Evolutionary conservation across 78 protist species (phyloP).

Genomic region (Mantamonas sphyraenae): DNA sequence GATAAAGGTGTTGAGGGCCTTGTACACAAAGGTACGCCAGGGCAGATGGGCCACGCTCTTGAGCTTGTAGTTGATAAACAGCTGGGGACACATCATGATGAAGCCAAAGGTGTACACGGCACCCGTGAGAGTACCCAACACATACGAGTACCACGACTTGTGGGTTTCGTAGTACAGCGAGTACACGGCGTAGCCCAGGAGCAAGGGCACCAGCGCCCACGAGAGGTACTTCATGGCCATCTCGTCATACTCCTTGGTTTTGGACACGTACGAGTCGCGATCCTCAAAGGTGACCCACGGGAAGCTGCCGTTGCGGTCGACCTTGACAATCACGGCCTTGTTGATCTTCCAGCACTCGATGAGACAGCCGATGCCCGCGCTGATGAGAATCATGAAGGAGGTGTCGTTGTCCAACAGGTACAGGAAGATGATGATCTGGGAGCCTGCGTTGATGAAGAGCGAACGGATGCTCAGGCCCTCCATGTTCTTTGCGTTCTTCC

Average conservation of each 20-base stretch:
- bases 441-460: constrained; percentile 21
- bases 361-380: constrained; percentile 52
- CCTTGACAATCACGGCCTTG: constrained; percentile 48
- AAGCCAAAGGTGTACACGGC: constrained; percentile 37
- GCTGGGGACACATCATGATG: constrained; percentile 90
- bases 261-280: constrained; percentile 26
- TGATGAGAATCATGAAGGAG: constrained; percentile 47
- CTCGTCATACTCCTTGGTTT: constrained; percentile 66
- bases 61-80: constrained; percentile 82
- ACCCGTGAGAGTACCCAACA: constrained; percentile 13
- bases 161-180: constrained; percentile 67
- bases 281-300: constrained; percentile 6
- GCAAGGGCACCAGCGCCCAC: constrained; percentile 56
- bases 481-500: constrained; percentile 74
- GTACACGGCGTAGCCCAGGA: constrained; percentile 67
- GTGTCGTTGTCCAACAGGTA: constrained; percentile 89
- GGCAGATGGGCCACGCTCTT: constrained; percentile 93
- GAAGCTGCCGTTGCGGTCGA: not conserved
- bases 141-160: constrained; percentile 61
- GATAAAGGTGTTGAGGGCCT: constrained; percentile 91
- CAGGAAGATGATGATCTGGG: constrained; percentile 68
- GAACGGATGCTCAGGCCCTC: constrained; percentile 83
- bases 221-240: constrained; percentile 70
- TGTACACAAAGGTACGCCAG: constrained; percentile 82
- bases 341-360: constrained; percentile 88